phyloP scores from a whole-genome alignment of 148 eudicot genomes.

The Rhododendron molle region DNA sequence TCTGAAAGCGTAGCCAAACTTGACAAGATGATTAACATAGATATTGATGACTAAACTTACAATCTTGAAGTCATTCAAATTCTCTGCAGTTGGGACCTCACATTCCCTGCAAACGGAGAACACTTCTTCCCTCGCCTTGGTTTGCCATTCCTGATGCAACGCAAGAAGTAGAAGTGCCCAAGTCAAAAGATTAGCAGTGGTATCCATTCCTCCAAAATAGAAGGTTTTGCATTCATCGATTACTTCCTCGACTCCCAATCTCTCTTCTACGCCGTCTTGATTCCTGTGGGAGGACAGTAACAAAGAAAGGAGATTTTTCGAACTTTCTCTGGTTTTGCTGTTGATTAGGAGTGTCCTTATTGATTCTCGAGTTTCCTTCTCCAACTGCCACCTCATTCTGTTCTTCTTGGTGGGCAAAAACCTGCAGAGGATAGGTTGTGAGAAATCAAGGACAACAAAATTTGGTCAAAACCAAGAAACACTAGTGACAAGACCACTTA shows the following conservation, averaged over 20 bases:
- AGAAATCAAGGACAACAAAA: neutral
- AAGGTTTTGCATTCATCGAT: conserved; percentile 82
- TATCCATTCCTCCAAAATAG: conserved; percentile 87
- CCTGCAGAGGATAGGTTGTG: conserved; percentile 25
- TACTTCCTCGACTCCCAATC: conserved; percentile 52
- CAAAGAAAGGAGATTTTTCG: conserved; percentile 40
- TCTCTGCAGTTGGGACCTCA: conserved; percentile 39
- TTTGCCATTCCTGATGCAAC: conserved; percentile 69
- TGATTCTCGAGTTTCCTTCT: conserved; percentile 60
- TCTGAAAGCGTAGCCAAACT: neutral
- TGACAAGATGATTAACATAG: neutral
- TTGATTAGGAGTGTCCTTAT: conserved; percentile 33
- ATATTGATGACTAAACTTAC: conserved; percentile 32
- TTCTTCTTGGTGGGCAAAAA: conserved; percentile 68
- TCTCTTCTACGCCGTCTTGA: conserved; percentile 41
- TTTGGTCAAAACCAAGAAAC: neutral
- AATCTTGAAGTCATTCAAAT: conserved; percentile 46
- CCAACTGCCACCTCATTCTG: conserved; percentile 56
- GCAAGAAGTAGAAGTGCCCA: conserved; percentile 75
- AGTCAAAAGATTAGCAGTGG: conserved; percentile 67
- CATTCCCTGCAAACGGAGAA: conserved; percentile 30
- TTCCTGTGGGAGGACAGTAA: conserved; percentile 38
- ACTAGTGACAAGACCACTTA: neutral
- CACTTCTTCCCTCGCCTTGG: conserved; percentile 66
- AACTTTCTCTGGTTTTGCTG: conserved; percentile 18